These are phyloP conservation scores for Papilionanthe hybrid DNA, from an alignment of 116 monocot genomes.

Conservation along the genomic window DNA sequence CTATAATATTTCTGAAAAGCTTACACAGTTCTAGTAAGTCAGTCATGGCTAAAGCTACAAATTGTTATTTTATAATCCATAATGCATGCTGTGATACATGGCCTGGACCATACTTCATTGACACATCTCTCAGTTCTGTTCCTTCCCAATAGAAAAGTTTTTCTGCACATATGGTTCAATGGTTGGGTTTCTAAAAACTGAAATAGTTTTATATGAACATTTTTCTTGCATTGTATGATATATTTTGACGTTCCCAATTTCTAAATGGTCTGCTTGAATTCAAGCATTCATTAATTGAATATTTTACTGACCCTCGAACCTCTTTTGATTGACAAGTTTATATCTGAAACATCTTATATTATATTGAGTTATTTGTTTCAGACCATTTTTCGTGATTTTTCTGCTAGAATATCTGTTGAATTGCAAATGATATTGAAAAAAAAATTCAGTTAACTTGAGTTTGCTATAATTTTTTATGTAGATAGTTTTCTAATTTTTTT, in stretches of 20 bases:
- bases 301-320: not conserved
- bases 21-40: no score
- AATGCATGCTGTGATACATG: not conserved
- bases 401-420: not conserved
- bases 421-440: not conserved
- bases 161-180: no score
- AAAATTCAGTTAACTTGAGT: not conserved
- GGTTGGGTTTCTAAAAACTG: not conserved
- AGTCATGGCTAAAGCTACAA: no score
- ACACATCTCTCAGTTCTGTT: not conserved
- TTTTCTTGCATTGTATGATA: not conserved
- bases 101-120: not conserved
- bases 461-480: not conserved
- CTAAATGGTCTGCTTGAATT: not conserved
- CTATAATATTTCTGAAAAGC: no score
- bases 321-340: not conserved
- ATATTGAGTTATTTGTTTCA: not conserved
- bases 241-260: not conserved
- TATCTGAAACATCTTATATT: not conserved
- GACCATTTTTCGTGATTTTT: not conserved
- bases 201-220: not conserved
- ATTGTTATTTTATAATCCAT: not conserved
- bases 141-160: no score
- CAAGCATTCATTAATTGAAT: not conserved
- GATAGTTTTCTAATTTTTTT: not conserved